Evolutionary conservation across 164 flowering plant species (phyloP), one percentile per base, ranked within the genome.

Genomic region (Cinnamomum chago): DNA sequence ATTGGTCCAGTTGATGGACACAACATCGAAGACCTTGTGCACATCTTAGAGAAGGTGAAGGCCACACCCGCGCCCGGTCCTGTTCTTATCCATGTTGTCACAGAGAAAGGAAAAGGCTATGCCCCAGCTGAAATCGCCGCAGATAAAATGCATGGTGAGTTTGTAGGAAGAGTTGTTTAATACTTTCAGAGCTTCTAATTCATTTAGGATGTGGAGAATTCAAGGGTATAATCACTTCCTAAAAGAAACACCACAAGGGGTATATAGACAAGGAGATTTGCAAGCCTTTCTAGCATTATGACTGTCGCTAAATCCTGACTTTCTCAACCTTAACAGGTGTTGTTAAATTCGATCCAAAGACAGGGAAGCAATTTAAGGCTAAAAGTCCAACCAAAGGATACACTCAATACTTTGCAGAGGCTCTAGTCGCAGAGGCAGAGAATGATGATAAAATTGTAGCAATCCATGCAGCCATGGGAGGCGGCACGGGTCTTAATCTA

Each of bases 381-480:
- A 84, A 82, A 24, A 3, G 82, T n/a, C 62, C 62, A 0, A 84
- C 86, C 2, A 74, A 2, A 1, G 77, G 88, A 0, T 85, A 84
- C 76, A 85, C 85, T 1, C 75, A 81, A 10, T 87, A 84, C 75
- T 87, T 85, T 76, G 89, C 85, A 0, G 81, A 85, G 71, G 71
- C 89, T 12, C 73, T 87, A 68, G 76, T 87, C 5, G 85, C 86
- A 0, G 88, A 87, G 75, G 89, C 89, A 3, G 81, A 85, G 76
- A 52, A 13, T 11, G 89, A 87, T 50, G 77, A 81, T 3, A 74
- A 74, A 64, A 76, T 87, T 20, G 83, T 85, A 12, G 86, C 84
- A 3, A 80, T 87, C 51, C 89, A 87, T 75, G 89, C 89, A 27
- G 88, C 88, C 11, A 87, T 87, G 90, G 90, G 88, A 17, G 86